These are phyloP conservation scores for Orobanche coerulescens DNA, from an alignment of 257 asterid species.

Conservation along the genomic window DNA sequence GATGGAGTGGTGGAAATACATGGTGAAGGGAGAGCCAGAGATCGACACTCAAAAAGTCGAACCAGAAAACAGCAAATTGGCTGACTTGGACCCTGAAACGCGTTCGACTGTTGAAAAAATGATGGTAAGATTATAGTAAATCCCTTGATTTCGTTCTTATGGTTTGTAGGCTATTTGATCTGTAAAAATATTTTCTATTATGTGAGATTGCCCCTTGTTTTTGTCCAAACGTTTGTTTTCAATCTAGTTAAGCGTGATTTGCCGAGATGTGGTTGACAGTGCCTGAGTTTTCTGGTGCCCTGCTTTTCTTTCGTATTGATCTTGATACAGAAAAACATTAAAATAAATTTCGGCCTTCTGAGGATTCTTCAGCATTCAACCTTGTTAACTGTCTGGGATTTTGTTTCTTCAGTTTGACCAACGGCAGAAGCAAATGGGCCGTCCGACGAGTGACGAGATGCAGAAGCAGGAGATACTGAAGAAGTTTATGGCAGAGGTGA, in stretches of 20 bases:
- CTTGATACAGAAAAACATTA: too few relatives aligned
- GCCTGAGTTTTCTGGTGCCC: too few relatives aligned
- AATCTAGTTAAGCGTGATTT: too few relatives aligned
- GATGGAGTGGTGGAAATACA: constrained; percentile 74
- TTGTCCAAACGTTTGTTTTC: too few relatives aligned
- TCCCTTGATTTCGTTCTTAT: not conserved
- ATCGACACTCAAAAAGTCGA: constrained; percentile 64
- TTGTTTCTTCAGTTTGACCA: constrained; percentile 39
- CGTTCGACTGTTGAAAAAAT: constrained; percentile 66
- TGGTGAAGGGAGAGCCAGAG: constrained; percentile 67
- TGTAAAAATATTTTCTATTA: not conserved
- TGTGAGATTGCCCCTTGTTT: not conserved
- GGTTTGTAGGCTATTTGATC: not conserved
- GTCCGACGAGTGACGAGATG: constrained; percentile 48
- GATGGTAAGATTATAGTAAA: constrained; percentile 38
- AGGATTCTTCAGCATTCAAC: not conserved
- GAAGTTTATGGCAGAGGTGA: constrained; percentile 68
- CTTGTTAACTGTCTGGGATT: too few relatives aligned
- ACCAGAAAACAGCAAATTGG: constrained; percentile 57
- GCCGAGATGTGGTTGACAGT: too few relatives aligned
- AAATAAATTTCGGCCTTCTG: not conserved
- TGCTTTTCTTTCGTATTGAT: too few relatives aligned
- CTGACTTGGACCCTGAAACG: constrained; percentile 62
- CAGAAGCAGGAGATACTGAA: constrained; percentile 55
- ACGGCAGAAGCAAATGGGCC: constrained; percentile 61